These are phyloP conservation scores for Wickerhamiella kazuoi DNA, from an alignment of 805 yeast species.

Conservation along the genomic window DNA sequence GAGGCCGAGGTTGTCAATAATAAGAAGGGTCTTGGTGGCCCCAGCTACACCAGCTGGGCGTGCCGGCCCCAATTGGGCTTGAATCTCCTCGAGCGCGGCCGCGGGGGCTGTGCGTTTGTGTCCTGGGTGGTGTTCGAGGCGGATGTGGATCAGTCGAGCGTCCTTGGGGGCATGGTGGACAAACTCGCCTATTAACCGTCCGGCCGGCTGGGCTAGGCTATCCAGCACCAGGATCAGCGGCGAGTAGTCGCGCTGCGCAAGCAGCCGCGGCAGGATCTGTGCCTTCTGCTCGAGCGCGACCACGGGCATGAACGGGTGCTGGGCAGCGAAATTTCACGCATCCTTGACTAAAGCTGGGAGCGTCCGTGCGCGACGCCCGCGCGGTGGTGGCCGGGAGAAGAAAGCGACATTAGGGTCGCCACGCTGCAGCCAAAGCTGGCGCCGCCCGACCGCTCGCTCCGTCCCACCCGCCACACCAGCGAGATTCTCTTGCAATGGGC, in stretches of 20 bases:
- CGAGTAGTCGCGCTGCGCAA: constrained; percentile 52
- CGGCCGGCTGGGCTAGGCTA: constrained; percentile 50
- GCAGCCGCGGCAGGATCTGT: constrained; percentile 43
- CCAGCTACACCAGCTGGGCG: no score
- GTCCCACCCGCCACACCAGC: no score
- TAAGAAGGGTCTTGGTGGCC: constrained; percentile 15
- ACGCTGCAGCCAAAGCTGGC: no score
- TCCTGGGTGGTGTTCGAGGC: constrained; percentile 1
- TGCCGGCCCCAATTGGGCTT: background rate
- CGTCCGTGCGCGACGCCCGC: no score
- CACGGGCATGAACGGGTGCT: background rate
- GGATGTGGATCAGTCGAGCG: constrained; percentile 1
- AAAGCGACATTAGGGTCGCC: no score
- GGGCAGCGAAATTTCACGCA: no score
- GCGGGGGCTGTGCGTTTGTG: background rate
- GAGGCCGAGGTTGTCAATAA: constrained; percentile 56
- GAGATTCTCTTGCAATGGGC: no score
- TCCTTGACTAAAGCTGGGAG: no score
- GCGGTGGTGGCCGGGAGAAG: no score
- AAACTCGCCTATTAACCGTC: constrained; percentile 40
- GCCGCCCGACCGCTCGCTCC: no score
- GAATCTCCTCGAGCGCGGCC: background rate
- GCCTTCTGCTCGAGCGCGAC: constrained; percentile 15
- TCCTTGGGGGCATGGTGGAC: constrained; percentile 23
- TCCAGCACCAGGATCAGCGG: constrained; percentile 61